Evolutionary conservation across 768 basidiomycete genomes (phyloP).

Genomic region (Leccinum aurantiacum): DNA sequence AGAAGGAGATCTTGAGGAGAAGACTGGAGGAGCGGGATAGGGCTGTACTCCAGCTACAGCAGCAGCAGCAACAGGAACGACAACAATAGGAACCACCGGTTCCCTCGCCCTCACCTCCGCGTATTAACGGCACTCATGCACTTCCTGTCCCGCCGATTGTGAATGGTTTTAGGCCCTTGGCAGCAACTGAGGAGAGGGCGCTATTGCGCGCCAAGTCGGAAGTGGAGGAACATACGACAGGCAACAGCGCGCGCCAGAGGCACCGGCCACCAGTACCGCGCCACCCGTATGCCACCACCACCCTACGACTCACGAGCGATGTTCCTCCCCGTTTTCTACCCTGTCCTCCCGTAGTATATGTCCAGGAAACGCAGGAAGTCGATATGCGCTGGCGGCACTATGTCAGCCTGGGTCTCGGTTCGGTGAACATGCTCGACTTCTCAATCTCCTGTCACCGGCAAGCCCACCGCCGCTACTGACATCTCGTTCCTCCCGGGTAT

Average conservation of each 20-base stretch:
- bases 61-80: conserved; percentile 14
- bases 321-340: conserved; percentile 63
- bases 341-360: conserved; percentile 75
- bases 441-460: conserved; percentile 11
- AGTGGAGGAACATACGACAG: conserved; percentile 44
- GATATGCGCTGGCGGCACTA: conserved; percentile 54
- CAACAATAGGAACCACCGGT: neutral
- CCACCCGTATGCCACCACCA: conserved; percentile 15
- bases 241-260: conserved; percentile 41
- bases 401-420: conserved; percentile 23
- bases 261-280: neutral
- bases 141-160: conserved; percentile 31
- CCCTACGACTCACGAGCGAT: neutral
- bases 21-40: conserved; percentile 58
- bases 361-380: conserved; percentile 79
- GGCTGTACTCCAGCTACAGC: conserved; percentile 29
- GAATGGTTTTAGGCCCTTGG: conserved; percentile 40
- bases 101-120: conserved; percentile 28
- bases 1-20: conserved; percentile 59
- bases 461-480: conserved; percentile 15
- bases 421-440: conserved; percentile 36
- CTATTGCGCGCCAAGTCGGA: conserved; percentile 62
- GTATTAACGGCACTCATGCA: conserved; percentile 28
- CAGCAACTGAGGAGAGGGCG: conserved; percentile 81
- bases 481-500: conserved; percentile 1